Conservation (phyloP, 106 monocot species). For the Phalaenopsis aphrodite region DNA sequence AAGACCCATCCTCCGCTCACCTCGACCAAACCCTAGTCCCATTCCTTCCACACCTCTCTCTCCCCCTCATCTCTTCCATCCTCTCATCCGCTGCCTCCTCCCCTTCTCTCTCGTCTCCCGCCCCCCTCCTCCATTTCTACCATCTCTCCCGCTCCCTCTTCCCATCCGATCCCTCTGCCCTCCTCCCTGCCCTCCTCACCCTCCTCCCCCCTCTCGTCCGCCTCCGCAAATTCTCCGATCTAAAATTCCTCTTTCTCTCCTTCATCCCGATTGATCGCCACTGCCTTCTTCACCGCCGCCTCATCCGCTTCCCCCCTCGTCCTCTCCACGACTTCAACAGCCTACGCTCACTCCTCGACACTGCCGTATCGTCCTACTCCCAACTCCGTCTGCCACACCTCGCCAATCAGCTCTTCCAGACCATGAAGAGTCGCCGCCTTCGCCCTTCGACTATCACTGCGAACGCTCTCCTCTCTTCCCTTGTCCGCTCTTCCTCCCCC, state of each 20-base stretch:
- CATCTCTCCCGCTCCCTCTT: not conserved
- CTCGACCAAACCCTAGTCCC: not conserved
- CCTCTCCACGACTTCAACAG: not conserved
- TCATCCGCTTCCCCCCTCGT: not conserved
- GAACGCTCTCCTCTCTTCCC: conserved; percentile 1
- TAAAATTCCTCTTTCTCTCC: conserved; percentile 6
- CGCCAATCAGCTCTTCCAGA: conserved; percentile 37
- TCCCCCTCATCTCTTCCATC: not conserved
- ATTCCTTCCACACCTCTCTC: not conserved
- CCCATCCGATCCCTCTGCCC: not conserved
- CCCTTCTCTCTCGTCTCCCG: not conserved
- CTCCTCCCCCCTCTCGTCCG: conserved; percentile 2
- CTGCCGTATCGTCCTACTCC: conserved; percentile 47
- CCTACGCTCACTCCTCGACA: conserved; percentile 39
- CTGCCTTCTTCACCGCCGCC: conserved; percentile 6
- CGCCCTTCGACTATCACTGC: conserved; percentile 41
- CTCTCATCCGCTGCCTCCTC: conserved; percentile 6
- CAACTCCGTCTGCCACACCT: conserved; percentile 29
- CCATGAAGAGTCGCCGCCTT: conserved; percentile 38
- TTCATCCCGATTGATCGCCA: conserved; percentile 4
- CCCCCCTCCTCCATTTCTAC: conserved; percentile 3
- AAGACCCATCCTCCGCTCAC: not conserved
- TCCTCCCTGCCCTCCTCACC: not conserved
- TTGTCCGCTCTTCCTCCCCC: conserved; percentile 26
- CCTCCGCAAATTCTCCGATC: conserved; percentile 5